Conservation (phyloP, 257 asterid species). For the Thymus quinquecostatus region DNA sequence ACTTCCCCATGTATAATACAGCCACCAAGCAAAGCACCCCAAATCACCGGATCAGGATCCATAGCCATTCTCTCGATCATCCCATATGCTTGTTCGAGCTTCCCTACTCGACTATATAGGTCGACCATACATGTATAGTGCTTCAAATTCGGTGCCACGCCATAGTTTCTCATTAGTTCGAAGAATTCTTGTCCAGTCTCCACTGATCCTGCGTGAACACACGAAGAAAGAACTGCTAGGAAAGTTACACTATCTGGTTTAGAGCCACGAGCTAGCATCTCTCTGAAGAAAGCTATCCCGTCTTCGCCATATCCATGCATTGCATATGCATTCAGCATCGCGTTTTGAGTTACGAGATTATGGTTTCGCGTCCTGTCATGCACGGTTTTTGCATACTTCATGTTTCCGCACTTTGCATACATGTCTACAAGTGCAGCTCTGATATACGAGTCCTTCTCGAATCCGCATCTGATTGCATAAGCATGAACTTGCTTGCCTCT, state of each 20-base stretch:
- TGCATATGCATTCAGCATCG: slow-evolving; percentile 83
- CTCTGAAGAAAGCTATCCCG: slow-evolving; percentile 61
- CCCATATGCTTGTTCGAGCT: slow-evolving; percentile 50
- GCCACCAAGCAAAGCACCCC: slow-evolving; percentile 87
- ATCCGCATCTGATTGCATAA: slow-evolving; percentile 57
- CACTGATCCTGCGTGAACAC: slow-evolving; percentile 75
- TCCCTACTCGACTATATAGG: slow-evolving; percentile 75
- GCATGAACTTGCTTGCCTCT: slow-evolving; percentile 77
- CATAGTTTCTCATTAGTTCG: slow-evolving; percentile 54
- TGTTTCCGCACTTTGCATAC: slow-evolving; percentile 79
- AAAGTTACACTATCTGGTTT: slow-evolving; percentile 73
- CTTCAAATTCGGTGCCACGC: slow-evolving; percentile 58
- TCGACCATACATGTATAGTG: slow-evolving; percentile 85
- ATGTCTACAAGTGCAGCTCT: slow-evolving; percentile 73
- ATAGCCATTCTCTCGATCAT: slow-evolving; percentile 48
- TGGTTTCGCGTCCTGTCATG: slow-evolving; percentile 36
- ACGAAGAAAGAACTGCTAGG: slow-evolving; percentile 70
- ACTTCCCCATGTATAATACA: slow-evolving; percentile 67
- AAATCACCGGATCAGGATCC: slow-evolving; percentile 65
- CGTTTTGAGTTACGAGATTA: slow-evolving; percentile 67
- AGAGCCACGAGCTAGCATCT: slow-evolving; percentile 50
- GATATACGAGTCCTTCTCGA: slow-evolving; percentile 53
- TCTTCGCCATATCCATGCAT: slow-evolving; percentile 72
- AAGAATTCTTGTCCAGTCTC: slow-evolving; percentile 60
- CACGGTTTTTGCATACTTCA: slow-evolving; percentile 51